These are phyloP conservation scores for Sclerotinia subarctica DNA, from an alignment of 2,329 filamentous ascomycete genomes.

Conservation along the genomic window DNA sequence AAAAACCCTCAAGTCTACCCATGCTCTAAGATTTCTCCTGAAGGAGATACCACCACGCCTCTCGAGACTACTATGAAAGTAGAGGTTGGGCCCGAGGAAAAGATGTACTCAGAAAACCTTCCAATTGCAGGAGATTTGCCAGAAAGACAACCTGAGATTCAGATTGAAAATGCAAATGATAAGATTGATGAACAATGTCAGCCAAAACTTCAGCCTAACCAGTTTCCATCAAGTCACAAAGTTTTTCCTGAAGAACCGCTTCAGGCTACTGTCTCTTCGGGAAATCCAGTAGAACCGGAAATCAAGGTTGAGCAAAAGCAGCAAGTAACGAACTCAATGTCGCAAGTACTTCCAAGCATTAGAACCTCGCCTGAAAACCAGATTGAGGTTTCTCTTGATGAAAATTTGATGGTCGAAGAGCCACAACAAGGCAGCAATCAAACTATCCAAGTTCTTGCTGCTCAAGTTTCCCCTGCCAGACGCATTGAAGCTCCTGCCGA, in stretches of 20 bases:
- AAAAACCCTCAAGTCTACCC: not conserved
- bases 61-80: not conserved
- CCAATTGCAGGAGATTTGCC: not conserved
- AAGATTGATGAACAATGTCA: not conserved
- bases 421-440: not conserved
- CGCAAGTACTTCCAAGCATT: not conserved
- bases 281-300: not conserved
- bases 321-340: too few species aligned
- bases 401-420: not conserved
- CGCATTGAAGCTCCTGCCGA: not conserved
- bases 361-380: not conserved
- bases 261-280: not conserved
- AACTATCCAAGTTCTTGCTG: too few species aligned
- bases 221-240: not conserved
- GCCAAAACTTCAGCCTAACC: not conserved
- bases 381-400: not conserved
- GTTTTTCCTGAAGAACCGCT: not conserved
- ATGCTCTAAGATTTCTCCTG: not conserved
- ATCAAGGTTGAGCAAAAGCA: not conserved
- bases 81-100: not conserved
- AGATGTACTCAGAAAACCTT: not conserved
- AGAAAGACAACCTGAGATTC: not conserved
- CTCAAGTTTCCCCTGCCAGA: too few species aligned
- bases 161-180: too few species aligned
- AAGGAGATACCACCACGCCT: not conserved